Base-by-base conservation (phyloP, 805 yeast species). In the Kazachstania viticola region DNA sequence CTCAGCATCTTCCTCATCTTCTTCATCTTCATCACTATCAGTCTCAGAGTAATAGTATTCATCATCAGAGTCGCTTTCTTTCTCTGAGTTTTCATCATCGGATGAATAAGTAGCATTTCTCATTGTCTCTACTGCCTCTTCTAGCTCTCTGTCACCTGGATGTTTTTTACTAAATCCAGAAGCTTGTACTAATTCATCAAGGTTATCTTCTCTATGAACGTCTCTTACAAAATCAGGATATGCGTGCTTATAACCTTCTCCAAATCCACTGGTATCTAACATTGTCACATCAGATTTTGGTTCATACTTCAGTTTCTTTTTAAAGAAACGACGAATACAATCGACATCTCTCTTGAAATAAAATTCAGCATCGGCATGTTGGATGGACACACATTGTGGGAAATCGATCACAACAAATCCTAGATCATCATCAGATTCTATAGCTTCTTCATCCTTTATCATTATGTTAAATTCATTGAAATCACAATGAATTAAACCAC, bases 401-500 rank as follows among this genome's bases (percentile, higher is more conserved):
- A 91, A 91, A 66, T 91, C 99, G 48, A 91, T 88, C 17, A 91
- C 95, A 14, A 87, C 79, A 47, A 85, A 83, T 30, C 82, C 91
- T 27, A 61, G 59, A 34, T 75, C 82, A 35, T 54, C 63, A 13
- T 61, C 59, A 36, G 59, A 61, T 14, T 65, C 49, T 25, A 52
- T 64, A 14, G 61, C 60, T 4, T 65, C 69, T 28, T 69, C 71
- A 21, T 71, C 65, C 40, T 79, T 79, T 25, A 80, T 65, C 71
- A 91, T 83, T 44, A 91, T 84, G 56, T 91, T 91, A 58, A 91
- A 91, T 60, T 91, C 99, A 56, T 91, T 91, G 62, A 77, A 91
- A 63, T 91, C 99, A 67, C 98, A 88, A 58, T 91, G 99, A 33
- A 91, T 85, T 34, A 91, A 65, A 1, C 99, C 99, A 44, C 78